phyloP scores from a whole-genome alignment of 306 rosid species.

The Cucumis hystrix region DNA sequence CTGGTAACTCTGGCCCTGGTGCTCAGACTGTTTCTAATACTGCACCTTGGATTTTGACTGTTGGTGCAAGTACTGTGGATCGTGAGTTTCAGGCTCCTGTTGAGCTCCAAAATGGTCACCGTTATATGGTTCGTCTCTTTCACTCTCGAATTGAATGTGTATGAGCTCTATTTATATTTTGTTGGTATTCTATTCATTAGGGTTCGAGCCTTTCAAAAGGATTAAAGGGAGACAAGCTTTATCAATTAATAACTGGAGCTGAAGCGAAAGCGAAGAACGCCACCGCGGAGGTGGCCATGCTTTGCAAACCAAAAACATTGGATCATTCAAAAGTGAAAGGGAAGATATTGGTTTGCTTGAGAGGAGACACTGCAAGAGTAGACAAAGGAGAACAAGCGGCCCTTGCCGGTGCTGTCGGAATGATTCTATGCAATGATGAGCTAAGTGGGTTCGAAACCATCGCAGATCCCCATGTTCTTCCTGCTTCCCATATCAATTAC shows the following conservation, averaged over 20 bases:
- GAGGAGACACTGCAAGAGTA: constrained; percentile 27
- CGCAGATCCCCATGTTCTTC: constrained; percentile 46
- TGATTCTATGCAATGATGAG: constrained; percentile 53
- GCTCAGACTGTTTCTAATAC: constrained; percentile 25
- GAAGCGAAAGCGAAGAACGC: constrained; percentile 21
- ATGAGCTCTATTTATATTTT: too few relatives aligned
- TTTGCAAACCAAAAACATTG: constrained; percentile 27
- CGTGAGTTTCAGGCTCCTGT: constrained; percentile 29
- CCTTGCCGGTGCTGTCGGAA: constrained; percentile 58
- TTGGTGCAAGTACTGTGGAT: constrained; percentile 65
- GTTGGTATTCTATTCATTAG: constrained; percentile 6
- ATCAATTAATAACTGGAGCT: constrained; percentile 38
- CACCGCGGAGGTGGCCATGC: constrained; percentile 13
- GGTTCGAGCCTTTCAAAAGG: constrained; percentile 38
- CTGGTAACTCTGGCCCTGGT: constrained; percentile 52
- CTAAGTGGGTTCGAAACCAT: constrained; percentile 12
- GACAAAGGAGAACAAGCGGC: constrained; percentile 38
- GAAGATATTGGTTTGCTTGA: constrained; percentile 43
- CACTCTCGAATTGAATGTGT: background rate
- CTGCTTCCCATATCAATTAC: constrained; percentile 40
- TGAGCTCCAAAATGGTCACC: constrained; percentile 33
- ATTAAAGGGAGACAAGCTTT: constrained; percentile 25
- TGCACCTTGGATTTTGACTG: constrained; percentile 69
- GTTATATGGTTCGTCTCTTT: constrained; percentile 21
- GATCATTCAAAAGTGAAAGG: constrained; percentile 46